phyloP scores from a whole-genome alignment of 768 basidiomycete genomes.

The Saitozyma podzolica region DNA sequence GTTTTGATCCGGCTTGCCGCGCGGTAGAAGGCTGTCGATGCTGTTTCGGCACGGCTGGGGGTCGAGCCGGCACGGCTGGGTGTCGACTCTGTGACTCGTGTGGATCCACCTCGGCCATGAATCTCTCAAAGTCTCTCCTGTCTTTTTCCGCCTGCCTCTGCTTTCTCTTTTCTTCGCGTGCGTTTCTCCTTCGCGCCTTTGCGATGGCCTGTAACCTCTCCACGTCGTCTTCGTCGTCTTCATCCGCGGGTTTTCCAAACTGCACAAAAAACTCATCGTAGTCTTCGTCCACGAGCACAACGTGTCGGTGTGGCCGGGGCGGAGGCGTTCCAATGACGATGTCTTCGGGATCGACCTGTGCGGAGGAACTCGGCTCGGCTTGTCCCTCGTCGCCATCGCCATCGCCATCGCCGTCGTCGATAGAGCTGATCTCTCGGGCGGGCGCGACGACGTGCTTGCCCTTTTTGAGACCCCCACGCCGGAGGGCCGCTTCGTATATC shows the following conservation, averaged over 20 bases:
- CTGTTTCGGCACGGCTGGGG: too few species aligned
- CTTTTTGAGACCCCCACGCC: conserved; percentile 43
- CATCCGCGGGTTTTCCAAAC: conserved; percentile 28
- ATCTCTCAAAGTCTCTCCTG: conserved; percentile 24
- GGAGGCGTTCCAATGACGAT: conserved; percentile 33
- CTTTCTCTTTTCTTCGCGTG: conserved; percentile 26
- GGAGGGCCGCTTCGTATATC: conserved; percentile 45
- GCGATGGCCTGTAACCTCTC: conserved; percentile 34
- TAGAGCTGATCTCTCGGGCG: conserved; percentile 23
- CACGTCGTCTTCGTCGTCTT: conserved; percentile 18
- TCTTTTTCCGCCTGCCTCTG: conserved; percentile 17
- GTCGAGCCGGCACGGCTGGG: too few species aligned
- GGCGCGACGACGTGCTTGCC: conserved; percentile 29
- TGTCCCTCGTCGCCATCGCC: conserved; percentile 11
- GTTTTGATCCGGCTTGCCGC: too few species aligned
- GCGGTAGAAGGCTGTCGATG: too few species aligned
- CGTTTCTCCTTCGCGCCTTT: conserved; percentile 16
- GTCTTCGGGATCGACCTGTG: conserved; percentile 13
- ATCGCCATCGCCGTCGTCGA: conserved; percentile 29
- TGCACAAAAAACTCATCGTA: conserved; percentile 35
- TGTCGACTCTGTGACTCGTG: too few species aligned
- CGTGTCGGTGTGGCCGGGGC: neutral
- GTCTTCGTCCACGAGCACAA: conserved; percentile 23
- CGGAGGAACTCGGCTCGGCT: neutral
- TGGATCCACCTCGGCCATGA: conserved; percentile 11